A percentile compares a stretch with the other conserved stretches of the same genome.
Evolutionary conservation across 2,329 filamentous ascomycete genomes (phyloP).

Genomic region (Pseudocercospora eumusae): DNA sequence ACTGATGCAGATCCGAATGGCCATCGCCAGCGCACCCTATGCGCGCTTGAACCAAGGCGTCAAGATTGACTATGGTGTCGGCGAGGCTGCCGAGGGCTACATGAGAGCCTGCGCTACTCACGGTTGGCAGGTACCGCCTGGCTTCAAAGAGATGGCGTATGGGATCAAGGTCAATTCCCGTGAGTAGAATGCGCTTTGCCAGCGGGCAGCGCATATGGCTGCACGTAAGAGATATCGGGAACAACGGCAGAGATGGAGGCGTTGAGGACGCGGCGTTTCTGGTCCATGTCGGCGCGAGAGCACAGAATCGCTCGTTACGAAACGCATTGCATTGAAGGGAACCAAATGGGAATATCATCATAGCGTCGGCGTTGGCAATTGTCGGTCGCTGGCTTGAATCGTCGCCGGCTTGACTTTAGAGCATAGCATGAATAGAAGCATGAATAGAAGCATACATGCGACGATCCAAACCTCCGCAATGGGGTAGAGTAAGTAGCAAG

Average conservation of each 20-base stretch:
- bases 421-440: constrained; percentile 1
- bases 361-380: constrained; percentile 7
- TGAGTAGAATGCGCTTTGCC: not conserved
- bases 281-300: not conserved
- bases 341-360: not conserved
- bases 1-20: constrained; percentile 76
- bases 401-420: not conserved
- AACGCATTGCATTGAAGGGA: not conserved
- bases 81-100: constrained; percentile 74
- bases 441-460: not conserved
- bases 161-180: not conserved
- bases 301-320: not conserved
- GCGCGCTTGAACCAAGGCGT: constrained; percentile 61
- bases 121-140: constrained; percentile 70
- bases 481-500: no score
- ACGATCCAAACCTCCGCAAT: no score
- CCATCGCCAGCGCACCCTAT: constrained; percentile 71
- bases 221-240: not conserved
- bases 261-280: no score
- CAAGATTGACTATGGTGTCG: constrained; percentile 58
- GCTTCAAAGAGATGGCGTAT: constrained; percentile 55
- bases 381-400: not conserved
- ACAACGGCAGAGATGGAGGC: not conserved
- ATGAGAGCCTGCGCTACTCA: constrained; percentile 66
- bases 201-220: not conserved